Percentiles rank a stretch among this genome's conserved stretches.
These are phyloP conservation scores for Gremmenia infestans DNA, from an alignment of 2,329 filamentous ascomycete genomes.

Conservation along the genomic window DNA sequence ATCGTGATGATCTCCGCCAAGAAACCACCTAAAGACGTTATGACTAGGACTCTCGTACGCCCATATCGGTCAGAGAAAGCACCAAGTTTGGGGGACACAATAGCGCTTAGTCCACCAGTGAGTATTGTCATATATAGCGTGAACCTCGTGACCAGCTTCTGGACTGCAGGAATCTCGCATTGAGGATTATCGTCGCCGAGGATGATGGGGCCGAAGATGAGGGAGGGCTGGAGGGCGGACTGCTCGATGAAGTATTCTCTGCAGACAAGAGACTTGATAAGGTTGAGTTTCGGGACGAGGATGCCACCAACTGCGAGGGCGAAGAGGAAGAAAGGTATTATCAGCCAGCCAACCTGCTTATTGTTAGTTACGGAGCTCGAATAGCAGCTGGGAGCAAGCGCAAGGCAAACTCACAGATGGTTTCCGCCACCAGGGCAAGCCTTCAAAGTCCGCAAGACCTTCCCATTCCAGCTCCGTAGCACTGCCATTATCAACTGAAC, in stretches of 20 bases:
- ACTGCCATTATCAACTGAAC: constrained; percentile 5
- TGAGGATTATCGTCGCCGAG: constrained; percentile 69
- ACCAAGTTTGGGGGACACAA: constrained; percentile 78
- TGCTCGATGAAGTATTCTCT: constrained; percentile 72
- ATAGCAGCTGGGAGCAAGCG: not conserved
- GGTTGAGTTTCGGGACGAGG: constrained; percentile 79
- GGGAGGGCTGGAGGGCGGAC: constrained; percentile 51
- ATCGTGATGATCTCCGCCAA: constrained; percentile 72
- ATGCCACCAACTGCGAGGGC: constrained; percentile 82
- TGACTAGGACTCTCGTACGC: constrained; percentile 65
- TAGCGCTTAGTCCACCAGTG: constrained; percentile 70
- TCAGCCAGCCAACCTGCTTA: constrained; percentile 74
- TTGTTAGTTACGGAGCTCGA: constrained; percentile 9
- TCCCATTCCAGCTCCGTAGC: constrained; percentile 37
- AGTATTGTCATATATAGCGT: constrained; percentile 70
- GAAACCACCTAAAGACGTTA: constrained; percentile 71
- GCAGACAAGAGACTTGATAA: constrained; percentile 82
- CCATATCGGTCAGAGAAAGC: constrained; percentile 84
- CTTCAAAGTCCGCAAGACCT: constrained; percentile 52
- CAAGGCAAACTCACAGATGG: constrained; percentile 49
- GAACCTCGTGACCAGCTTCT: constrained; percentile 72
- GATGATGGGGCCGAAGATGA: constrained; percentile 58
- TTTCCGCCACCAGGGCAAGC: constrained; percentile 55
- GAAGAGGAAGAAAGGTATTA: constrained; percentile 75
- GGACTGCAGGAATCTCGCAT: constrained; percentile 75